Base-by-base conservation (phyloP, 306 rosid genomes). In the Coriaria nepalensis region DNA sequence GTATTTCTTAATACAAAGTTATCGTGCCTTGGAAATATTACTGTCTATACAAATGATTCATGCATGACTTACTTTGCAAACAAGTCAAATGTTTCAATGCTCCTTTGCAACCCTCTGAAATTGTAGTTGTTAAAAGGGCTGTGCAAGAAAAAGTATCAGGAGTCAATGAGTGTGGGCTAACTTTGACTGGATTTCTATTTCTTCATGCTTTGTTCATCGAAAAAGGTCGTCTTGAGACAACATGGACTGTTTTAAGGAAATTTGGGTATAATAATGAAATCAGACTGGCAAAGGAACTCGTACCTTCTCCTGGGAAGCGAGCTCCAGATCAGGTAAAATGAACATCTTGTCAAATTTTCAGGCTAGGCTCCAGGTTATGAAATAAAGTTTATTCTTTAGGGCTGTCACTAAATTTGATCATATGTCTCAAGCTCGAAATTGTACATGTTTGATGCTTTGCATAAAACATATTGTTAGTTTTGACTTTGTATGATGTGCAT, bases 11-110 rank as follows among this genome's bases (percentile, higher is more conserved):
- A 1, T 20, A 20, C 29, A 20, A 20, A 20, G 29, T 20, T 20
- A 20, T 20, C 29, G 3, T 20, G 1, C 3, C 29, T 20, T 20
- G 29, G 29, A 20, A 20, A 20, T 20, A 53, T 20, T 33, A 20
- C 0, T 39, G 47, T 7, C 32, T 33, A 2, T 20, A 20, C 29
- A 3, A 50, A 32, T 15, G 43, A 33, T 52, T 37, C 33, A 48
- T 13, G 20, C 20, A 37, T 13, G 7, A 5, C 6, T 12, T 47
- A 47, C 20, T 57, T 50, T 72, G 14, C 59, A 6, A 50, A 68
- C 82, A 90, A 95, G 97, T 90, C 61, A 84, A 73, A 81, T 90
- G 97, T 77, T 90, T 90, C 76, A 90, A 78, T 59, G 97, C 97
- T 57, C 97, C 97, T 44, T 66, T 90, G 60, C 97, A 90, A 65